These are phyloP conservation scores for Pluteus cervinus DNA, from an alignment of 768 basidiomycete species.

Conservation along the genomic window DNA sequence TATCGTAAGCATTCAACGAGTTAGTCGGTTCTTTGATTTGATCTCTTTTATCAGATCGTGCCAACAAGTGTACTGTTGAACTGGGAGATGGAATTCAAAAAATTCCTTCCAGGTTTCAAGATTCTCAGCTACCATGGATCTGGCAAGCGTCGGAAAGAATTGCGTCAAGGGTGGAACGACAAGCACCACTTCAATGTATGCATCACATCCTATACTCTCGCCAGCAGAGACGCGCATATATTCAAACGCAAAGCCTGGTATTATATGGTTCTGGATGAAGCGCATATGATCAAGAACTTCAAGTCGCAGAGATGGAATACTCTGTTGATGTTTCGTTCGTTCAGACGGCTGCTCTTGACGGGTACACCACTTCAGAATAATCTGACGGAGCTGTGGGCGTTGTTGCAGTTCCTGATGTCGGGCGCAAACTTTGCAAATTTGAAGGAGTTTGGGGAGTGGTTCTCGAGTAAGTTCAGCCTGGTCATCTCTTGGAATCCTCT, in stretches of 20 bases:
- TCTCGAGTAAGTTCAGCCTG: slow-evolving; percentile 66
- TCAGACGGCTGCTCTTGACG: slow-evolving; percentile 83
- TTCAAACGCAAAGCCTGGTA: slow-evolving; percentile 94
- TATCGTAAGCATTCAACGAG: slow-evolving; percentile 44
- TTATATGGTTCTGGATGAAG: slow-evolving; percentile 94
- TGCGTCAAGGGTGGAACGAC: slow-evolving; percentile 87
- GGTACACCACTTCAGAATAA: slow-evolving; percentile 98
- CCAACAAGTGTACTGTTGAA: slow-evolving; percentile 93
- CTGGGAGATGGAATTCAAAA: slow-evolving; percentile 97
- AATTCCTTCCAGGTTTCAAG: slow-evolving; percentile 86
- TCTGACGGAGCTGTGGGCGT: slow-evolving; percentile 90
- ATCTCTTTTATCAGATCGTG: slow-evolving; percentile 47
- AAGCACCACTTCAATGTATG: slow-evolving; percentile 90
- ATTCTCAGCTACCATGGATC: slow-evolving; percentile 88
- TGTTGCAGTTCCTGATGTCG: slow-evolving; percentile 92
- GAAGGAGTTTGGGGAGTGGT: slow-evolving; percentile 95
- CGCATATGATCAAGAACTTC: slow-evolving; percentile 98
- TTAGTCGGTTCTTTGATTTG: not conserved
- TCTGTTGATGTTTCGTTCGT: slow-evolving; percentile 81
- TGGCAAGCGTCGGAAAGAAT: slow-evolving; percentile 83
- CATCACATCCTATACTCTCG: slow-evolving; percentile 90
- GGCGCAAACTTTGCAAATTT: slow-evolving; percentile 85
- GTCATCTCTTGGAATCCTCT: not conserved
- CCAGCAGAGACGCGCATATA: slow-evolving; percentile 85
- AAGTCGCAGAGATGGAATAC: slow-evolving; percentile 92